A percentile compares a stretch with the other conserved stretches of the same genome.
phyloP scores from a whole-genome alignment of 2,329 filamentous ascomycete genomes.

The Pestalotiopsis sp. region DNA sequence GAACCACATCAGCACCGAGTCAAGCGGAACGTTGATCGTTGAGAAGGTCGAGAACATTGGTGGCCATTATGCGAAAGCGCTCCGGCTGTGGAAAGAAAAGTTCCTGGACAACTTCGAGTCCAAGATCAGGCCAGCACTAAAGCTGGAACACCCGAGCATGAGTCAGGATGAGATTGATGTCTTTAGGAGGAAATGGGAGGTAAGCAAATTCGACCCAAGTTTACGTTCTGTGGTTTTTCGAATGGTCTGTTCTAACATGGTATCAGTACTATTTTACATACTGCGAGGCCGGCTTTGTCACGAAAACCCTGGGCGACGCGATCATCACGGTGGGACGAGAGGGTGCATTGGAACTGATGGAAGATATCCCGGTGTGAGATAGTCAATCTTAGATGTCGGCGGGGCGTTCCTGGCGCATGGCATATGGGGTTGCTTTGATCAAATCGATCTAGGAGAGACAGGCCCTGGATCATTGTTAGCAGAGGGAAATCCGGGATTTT shows the following conservation, averaged over 20 bases:
- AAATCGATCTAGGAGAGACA: too few species aligned
- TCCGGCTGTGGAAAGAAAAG: slow-evolving; percentile 69
- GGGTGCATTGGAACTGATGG: slow-evolving; percentile 68
- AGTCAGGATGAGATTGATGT: slow-evolving; percentile 65
- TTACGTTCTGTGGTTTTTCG: neutral
- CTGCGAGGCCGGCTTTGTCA: slow-evolving; percentile 73
- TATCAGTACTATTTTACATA: slow-evolving; percentile 74
- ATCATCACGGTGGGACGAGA: slow-evolving; percentile 72
- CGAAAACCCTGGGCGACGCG: slow-evolving; percentile 72
- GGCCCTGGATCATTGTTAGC: neutral
- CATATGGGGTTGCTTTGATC: neutral
- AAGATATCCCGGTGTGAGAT: slow-evolving; percentile 64
- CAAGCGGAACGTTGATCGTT: slow-evolving; percentile 64
- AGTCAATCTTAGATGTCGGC: neutral
- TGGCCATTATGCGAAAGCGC: slow-evolving; percentile 71
- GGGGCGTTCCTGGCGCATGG: neutral
- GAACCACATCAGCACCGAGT: slow-evolving; percentile 62
- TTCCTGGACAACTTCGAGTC: slow-evolving; percentile 66
- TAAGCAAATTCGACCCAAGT: slow-evolving; percentile 33
- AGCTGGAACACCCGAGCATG: slow-evolving; percentile 60
- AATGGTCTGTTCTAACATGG: slow-evolving; percentile 7
- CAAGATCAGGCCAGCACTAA: slow-evolving; percentile 62
- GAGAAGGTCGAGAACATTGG: slow-evolving; percentile 74
- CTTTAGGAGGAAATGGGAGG: slow-evolving; percentile 74
- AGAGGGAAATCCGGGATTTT: neutral